These are phyloP conservation scores for Saccharata proteae DNA, from an alignment of 2,329 filamentous ascomycete species.

Conservation along the genomic window DNA sequence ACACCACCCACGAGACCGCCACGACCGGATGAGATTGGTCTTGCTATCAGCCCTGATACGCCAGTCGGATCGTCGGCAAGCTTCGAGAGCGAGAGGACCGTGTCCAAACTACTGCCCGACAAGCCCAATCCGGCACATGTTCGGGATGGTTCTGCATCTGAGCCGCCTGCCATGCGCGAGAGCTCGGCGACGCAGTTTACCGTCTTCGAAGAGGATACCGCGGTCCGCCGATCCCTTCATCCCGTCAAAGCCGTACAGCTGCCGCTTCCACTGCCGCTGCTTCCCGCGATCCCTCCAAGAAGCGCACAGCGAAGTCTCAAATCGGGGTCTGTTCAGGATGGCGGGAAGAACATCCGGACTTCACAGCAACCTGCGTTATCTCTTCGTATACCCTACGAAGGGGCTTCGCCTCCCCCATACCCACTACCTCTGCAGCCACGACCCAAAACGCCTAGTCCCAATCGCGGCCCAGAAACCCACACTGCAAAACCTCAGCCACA, in stretches of 20 bases:
- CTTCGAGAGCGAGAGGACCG: constrained; percentile 8
- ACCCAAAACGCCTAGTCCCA: no score
- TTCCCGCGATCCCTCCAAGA: constrained; percentile 2
- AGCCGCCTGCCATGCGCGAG: constrained; percentile 10
- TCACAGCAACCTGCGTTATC: no score
- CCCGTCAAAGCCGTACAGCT: constrained; percentile 2
- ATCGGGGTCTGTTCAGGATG: no score
- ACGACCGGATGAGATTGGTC: constrained; percentile 22
- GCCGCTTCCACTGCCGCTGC: constrained; percentile 2
- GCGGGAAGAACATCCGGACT: no score
- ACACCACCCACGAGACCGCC: no score
- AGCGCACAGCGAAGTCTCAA: no score
- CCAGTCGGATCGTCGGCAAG: constrained; percentile 6
- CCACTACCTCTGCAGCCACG: no score
- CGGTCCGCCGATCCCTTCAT: constrained; percentile 3
- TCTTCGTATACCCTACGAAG: no score
- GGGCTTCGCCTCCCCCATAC: no score
- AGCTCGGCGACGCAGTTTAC: constrained; percentile 23
- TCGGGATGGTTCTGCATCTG: not conserved
- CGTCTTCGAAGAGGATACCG: constrained; percentile 23
- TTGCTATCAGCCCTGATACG: constrained; percentile 24
- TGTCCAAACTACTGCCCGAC: constrained; percentile 14
- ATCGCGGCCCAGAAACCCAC: no score
- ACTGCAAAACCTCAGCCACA: no score
- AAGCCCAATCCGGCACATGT: constrained; percentile 10